Evolutionary conservation across 179 eudicot genomes (phyloP), one percentile per base, ranked within the genome.

Genomic region (Silene vulgaris): DNA sequence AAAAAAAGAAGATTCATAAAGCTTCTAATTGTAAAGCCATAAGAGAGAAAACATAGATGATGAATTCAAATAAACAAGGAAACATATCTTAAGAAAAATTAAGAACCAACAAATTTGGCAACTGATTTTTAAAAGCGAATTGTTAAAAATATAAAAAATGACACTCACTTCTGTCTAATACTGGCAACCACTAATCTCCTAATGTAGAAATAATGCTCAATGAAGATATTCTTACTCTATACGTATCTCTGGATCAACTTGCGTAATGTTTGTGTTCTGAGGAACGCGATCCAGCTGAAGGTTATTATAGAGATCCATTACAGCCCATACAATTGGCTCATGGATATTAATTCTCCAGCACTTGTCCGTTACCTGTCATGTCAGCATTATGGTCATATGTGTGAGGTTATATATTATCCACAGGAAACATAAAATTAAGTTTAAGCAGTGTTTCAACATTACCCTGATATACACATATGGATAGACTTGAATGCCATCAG

Each of bases 241-340:
- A 45, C 96, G 97, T 86, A 95, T 89, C 85, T 95, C 99, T 76
- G 99, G 99, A 88, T 95, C 99, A 83, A 90, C 97, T 89, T 90
- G 97, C n/a, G 90, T 85, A 72, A 82, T 84, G 78, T 81, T 87
- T 17, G 97, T 87, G 84, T 78, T 85, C 54, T 88, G 85, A 50
- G 94, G 89, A 74, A 95, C 75, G 66, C 96, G 96, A 86, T 89
- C 90, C 52, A 95, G 87, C 82, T 89, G 97, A 73, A 95, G 90
- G 79, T 88, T 87, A 52, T 80, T 87, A 78, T 82, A 90, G 65
- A 93, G 89, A 82, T 93, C 97, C 83, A 95, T 88, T 32, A 86
- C 74, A 69, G 97, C 96, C 99, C 99, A 95, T 66, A 95, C 89
- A 80, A 95, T 89, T 76, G 99, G 99, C 81, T 95, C 99, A 75